These are phyloP conservation scores for Pleurotus ostreatus DNA, from an alignment of 768 basidiomycete species.

Conservation along the genomic window DNA sequence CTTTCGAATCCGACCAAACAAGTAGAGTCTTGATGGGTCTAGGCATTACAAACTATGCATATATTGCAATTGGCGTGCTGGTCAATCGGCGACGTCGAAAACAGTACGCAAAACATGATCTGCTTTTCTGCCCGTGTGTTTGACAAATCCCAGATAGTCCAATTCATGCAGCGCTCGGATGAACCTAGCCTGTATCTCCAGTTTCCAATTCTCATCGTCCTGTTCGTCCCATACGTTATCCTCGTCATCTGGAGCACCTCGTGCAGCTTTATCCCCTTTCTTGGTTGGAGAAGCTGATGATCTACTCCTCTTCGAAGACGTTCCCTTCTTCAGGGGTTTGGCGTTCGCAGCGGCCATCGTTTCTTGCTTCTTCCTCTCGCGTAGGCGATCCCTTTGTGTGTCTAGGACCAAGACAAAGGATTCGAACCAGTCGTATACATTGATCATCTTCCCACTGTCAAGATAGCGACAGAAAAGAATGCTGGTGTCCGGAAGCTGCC, in stretches of 20 bases:
- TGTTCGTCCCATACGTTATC: constrained; percentile 25
- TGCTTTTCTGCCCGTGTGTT: constrained; percentile 72
- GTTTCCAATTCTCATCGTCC: constrained; percentile 49
- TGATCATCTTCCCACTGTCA: constrained; percentile 78
- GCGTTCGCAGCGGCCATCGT: neutral
- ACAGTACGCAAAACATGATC: constrained; percentile 73
- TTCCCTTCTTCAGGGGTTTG: neutral
- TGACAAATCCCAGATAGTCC: constrained; percentile 76
- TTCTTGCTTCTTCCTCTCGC: neutral
- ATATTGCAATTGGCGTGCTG: no score
- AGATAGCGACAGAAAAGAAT: constrained; percentile 76
- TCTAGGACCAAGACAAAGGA: constrained; percentile 69
- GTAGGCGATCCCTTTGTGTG: constrained; percentile 36
- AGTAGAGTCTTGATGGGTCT: no score
- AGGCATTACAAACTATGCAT: no score
- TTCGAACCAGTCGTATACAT: constrained; percentile 87
- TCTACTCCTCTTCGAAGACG: constrained; percentile 15
- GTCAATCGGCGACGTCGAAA: constrained; percentile 45
- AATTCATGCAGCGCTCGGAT: constrained; percentile 78
- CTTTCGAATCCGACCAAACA: no score
- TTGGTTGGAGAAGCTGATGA: constrained; percentile 16
- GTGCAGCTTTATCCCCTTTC: constrained; percentile 19
- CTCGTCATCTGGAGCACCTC: constrained; percentile 20
- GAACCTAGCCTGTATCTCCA: constrained; percentile 74
- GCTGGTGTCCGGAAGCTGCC: constrained; percentile 67